Evolutionary conservation across 73 alveolate genomes (phyloP).

Genomic region (Urostyla sp.): DNA sequence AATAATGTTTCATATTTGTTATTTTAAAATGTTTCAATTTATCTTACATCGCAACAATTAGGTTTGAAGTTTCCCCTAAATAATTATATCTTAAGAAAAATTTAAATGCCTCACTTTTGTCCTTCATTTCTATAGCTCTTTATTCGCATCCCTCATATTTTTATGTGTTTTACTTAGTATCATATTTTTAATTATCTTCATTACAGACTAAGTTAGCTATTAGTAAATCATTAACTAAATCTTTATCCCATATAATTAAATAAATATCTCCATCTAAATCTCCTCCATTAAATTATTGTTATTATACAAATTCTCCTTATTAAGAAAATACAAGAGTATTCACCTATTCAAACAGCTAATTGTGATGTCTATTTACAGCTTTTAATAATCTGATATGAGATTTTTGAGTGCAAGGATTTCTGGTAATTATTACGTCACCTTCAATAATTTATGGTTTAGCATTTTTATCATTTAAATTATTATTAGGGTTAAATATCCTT

Average conservation of each 20-base stretch:
- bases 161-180: neutral
- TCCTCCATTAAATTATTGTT: neutral
- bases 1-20: too few relatives aligned
- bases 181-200: neutral
- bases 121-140: neutral
- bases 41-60: too few relatives aligned
- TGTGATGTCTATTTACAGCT: neutral
- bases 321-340: neutral
- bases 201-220: neutral
- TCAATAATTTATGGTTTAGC: neutral
- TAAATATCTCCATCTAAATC: constrained; percentile 25
- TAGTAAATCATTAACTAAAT: neutral
- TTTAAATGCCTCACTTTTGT: neutral
- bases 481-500: neutral
- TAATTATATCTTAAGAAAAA: too few relatives aligned
- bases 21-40: too few relatives aligned
- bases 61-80: neutral
- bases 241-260: constrained; percentile 15
- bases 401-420: constrained; percentile 24
- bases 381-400: neutral
- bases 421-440: neutral
- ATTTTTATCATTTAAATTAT: neutral
- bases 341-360: neutral
- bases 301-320: neutral
- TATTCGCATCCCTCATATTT: too few relatives aligned